Conservation (phyloP, 495 filamentous ascomycete genomes). For the Aspergillus nanangensis region DNA sequence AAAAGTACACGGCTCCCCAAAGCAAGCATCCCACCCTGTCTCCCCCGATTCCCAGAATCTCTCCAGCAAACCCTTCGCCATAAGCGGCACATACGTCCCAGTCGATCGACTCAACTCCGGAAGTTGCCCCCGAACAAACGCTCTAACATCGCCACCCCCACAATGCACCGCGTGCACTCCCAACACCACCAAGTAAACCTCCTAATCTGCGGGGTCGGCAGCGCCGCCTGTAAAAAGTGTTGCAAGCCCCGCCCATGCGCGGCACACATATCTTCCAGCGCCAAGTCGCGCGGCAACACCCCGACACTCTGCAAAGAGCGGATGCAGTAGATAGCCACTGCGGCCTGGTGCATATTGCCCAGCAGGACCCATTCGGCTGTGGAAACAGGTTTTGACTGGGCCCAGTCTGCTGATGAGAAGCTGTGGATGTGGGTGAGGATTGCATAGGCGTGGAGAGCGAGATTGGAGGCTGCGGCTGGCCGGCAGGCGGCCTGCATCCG, state of each 20-base stretch:
- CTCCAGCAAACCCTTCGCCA: slow-evolving; percentile 21
- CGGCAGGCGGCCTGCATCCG: background rate
- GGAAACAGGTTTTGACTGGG: slow-evolving; percentile 14
- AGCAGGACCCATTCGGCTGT: slow-evolving; percentile 9
- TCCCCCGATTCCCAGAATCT: slow-evolving; percentile 24
- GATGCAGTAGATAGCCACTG: slow-evolving; percentile 28
- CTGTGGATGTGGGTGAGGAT: background rate
- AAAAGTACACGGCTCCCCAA: slow-evolving; percentile 20
- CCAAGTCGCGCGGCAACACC: slow-evolving; percentile 11
- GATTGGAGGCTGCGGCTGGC: background rate
- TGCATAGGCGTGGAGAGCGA: background rate
- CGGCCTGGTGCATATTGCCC: slow-evolving; percentile 19
- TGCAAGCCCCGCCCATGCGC: slow-evolving; percentile 1
- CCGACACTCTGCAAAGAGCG: slow-evolving; percentile 22
- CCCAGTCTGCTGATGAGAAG: slow-evolving; percentile 16
- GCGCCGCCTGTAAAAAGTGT: slow-evolving; percentile 10
- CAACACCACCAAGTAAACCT: slow-evolving; percentile 25
- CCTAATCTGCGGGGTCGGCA: slow-evolving; percentile 11
- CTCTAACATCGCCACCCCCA: slow-evolving; percentile 8
- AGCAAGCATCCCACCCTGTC: slow-evolving; percentile 30
- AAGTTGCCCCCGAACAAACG: slow-evolving; percentile 17
- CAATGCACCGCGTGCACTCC: slow-evolving; percentile 26
- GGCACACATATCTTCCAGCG: slow-evolving; percentile 3
- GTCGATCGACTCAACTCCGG: slow-evolving; percentile 14
- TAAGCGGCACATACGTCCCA: slow-evolving; percentile 18